Evolutionary conservation across 2,329 filamentous ascomycete species (phyloP), one percentile per base, ranked within the genome.

Genomic region (Botryotinia convoluta): DNA sequence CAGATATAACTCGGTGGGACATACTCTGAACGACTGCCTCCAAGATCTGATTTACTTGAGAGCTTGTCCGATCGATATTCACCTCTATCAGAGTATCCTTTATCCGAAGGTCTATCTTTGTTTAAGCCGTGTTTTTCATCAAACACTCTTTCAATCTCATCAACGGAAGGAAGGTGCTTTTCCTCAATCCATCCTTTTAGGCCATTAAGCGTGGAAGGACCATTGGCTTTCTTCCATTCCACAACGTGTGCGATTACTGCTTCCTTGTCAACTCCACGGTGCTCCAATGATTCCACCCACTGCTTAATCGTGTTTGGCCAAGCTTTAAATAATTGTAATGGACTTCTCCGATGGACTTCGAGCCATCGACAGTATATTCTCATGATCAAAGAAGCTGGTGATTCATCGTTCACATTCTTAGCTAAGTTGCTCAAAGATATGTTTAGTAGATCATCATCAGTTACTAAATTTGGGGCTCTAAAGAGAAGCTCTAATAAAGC

Each of bases 281-380:
- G 18, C 18, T 72, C 68, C 22, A 80, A 71, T 9, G 76, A 76
- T 68, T 77, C 73, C 12, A 61, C 70, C 78, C 78, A 80, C 59
- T 79, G 77, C 42, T 72, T 71, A n/a, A 77, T 29, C 1, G 74
- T 76, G 64, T 78, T 78, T 12, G 67, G 69, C 78, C 79, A 80
- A 22, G 76, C 62, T 32, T 74, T 71, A 4, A 75, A 74, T 20
- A 75, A 44, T 1, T 67, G 39, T 12, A 75, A 73, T 26, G 76
- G 73, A 7, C 60, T 29, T 14, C 61, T 59, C 20, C 77, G 77
- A 37, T 80, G 78, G 2, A 77, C 68, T 48, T 79, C 77, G 16
- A 80, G 74, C 79, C 78, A 80, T 26, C 74, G 73, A 54, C 79
- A 70, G 51, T 79, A 80, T 16, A 76, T 69, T 1, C 42, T 65